Percentiles rank a stretch among this genome's conserved stretches.
These are phyloP conservation scores for Drechslerella coelobrocha DNA, from an alignment of 2,329 filamentous ascomycete species.

Conservation along the genomic window DNA sequence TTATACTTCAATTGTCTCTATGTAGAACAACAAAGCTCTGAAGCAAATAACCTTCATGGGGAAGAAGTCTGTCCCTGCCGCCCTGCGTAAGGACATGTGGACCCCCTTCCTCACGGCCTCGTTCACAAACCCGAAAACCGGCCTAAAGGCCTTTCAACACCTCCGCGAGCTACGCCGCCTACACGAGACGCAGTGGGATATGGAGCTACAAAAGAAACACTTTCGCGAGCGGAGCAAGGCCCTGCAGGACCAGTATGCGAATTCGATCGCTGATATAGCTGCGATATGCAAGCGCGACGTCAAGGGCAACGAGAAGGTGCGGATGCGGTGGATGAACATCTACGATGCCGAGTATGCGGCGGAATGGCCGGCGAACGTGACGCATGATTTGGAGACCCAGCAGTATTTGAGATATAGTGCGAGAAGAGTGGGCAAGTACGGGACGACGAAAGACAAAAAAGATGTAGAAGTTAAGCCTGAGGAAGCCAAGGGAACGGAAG, in stretches of 20 bases:
- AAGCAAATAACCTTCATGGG: conserved; percentile 70
- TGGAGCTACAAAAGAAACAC: conserved; percentile 59
- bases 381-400: conserved; percentile 54
- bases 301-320: conserved; percentile 44
- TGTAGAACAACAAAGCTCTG: conserved; percentile 61
- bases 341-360: conserved; percentile 58
- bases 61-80: conserved; percentile 70
- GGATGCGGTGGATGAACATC: conserved; percentile 57
- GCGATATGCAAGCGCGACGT: conserved; percentile 59
- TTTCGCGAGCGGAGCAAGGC: conserved; percentile 62
- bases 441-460: not conserved
- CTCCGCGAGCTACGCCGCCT: conserved; percentile 70
- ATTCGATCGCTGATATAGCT: conserved; percentile 70
- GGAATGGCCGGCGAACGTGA: conserved; percentile 57
- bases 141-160: conserved; percentile 68
- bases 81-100: conserved; percentile 73
- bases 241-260: conserved; percentile 68
- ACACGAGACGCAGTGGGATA: conserved; percentile 69
- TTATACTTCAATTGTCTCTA: conserved; percentile 8
- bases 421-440: conserved; percentile 32
- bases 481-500: not conserved
- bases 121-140: conserved; percentile 66
- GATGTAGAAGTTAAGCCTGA: not conserved
- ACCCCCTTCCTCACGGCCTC: conserved; percentile 67
- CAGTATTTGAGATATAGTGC: conserved; percentile 20